Percentiles rank a stretch among this genome's conserved stretches.
Conservation (phyloP, 306 rosid genomes). For the Quercus aquifolioides region DNA sequence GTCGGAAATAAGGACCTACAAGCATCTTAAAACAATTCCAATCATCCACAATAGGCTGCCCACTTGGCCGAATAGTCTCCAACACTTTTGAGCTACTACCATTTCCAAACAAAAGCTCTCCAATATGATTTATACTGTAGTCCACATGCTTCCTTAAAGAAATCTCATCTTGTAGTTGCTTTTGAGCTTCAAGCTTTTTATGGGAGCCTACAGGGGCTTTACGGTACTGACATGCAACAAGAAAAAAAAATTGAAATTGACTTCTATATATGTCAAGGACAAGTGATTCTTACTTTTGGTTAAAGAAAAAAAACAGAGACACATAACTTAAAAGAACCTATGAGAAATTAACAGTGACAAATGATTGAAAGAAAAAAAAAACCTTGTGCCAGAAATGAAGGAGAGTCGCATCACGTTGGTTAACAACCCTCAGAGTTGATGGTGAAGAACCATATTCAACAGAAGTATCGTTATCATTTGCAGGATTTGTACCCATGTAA, state of each 20-base stretch:
- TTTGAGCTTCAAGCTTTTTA: conserved; percentile 25
- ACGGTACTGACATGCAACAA: conserved; percentile 9
- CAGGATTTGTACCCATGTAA: conserved; percentile 29
- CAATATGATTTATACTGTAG: conserved; percentile 16
- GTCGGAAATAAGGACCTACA: conserved; percentile 6
- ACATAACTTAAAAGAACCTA: no score
- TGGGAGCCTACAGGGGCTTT: conserved; percentile 32
- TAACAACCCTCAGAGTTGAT: conserved; percentile 10
- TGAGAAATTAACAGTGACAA: neutral
- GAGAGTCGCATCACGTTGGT: conserved; percentile 36
- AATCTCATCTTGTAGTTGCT: conserved; percentile 21
- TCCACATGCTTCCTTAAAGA: conserved; percentile 24
- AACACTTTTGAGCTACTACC: conserved; percentile 15
- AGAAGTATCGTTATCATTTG: conserved; percentile 4
- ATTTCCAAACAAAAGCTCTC: conserved; percentile 28
- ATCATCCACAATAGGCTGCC: conserved; percentile 38
- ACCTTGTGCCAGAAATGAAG: conserved; percentile 34
- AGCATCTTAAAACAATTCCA: conserved; percentile 43
- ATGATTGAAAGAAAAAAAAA: neutral
- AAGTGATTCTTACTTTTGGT: no score
- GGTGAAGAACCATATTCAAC: neutral
- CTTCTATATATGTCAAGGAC: no score
- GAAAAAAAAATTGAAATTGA: neutral
- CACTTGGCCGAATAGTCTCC: conserved; percentile 25
- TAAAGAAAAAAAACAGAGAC: neutral